Evolutionary conservation across 345 rosid species (phyloP).

Genomic region (Raphanus raphanistrum): DNA sequence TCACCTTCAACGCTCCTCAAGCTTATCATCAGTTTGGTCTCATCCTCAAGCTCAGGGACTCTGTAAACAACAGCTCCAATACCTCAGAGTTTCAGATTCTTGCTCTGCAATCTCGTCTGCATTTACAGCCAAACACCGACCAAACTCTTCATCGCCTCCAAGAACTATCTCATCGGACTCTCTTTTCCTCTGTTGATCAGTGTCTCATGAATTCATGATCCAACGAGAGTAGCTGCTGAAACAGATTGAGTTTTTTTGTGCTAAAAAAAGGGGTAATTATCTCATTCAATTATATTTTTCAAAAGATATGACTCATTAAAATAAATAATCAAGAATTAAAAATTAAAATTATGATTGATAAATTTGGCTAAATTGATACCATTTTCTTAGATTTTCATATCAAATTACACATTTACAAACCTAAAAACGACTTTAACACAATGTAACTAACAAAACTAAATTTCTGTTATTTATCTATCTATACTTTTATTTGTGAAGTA

Average conservation of each 20-base stretch:
- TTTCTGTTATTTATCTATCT: too few relatives aligned
- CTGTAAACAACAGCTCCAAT: conserved; percentile 69
- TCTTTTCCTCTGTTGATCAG: conserved; percentile 55
- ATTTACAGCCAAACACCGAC: conserved; percentile 62
- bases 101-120: conserved; percentile 41
- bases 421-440: too few relatives aligned
- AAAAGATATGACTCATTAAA: too few relatives aligned
- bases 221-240: conserved; percentile 65
- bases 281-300: too few relatives aligned
- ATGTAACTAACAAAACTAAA: too few relatives aligned
- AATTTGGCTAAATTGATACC: too few relatives aligned
- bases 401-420: too few relatives aligned
- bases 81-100: conserved; percentile 47
- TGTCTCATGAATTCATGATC: conserved; percentile 55
- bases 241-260: conserved; percentile 36
- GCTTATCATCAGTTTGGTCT: conserved; percentile 62
- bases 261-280: too few relatives aligned
- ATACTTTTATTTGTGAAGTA: too few relatives aligned
- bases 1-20: conserved; percentile 66
- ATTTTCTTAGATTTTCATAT: too few relatives aligned
- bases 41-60: conserved; percentile 60
- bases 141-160: conserved; percentile 56
- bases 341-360: too few relatives aligned
- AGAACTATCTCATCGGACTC: conserved; percentile 55
- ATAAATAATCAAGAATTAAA: too few relatives aligned